Base-by-base conservation (phyloP, 441 rosid genomes). In the Eugenia klotzschiana region DNA sequence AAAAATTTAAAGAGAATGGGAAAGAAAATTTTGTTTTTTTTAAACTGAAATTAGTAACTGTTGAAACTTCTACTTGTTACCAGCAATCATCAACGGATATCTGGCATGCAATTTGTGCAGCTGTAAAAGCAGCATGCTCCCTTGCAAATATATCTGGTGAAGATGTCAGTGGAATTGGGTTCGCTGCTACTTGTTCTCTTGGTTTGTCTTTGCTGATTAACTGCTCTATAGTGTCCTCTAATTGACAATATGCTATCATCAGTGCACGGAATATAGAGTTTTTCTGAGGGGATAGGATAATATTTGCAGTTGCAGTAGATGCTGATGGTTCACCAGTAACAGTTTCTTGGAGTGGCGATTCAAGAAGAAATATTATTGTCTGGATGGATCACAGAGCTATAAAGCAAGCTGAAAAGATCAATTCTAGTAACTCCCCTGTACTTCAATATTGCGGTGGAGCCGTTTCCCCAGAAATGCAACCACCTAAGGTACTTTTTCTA, bases 361-460 rank as follows among this genome's bases (percentile, higher is more conserved):
- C 98, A 72, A 93, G 98, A 86, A 90, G 98, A 84, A 95, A 96
- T 80, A 88, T 94, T 46, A 93, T 94, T 52, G 98, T 96, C 8
- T 96, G 99, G 98, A 96, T 96, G 99, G 99, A 96, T 77, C 98
- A 96, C 80, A 92, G 99, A 92, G 98, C 99, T 88, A 94, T 94
- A 49, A 93, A 92, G 58, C 97, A 96, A 92, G 96, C 98, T 50
- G 93, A 96, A 87, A 94, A 90, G 87, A 96, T 96, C 83, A 93
- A 96, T 90, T 90, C 98, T 12, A 85, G 81, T 82, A 92, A 92
- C 84, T 95, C 96, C 25, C 94, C 96, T 0, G 98, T 94, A 9
- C 82, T 94, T 25, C 98, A 95, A 84, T 94, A 93, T 79, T 95
- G 99, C 26, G 99, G 99, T 69, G 98, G 99, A 55, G 93, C 93